Evolutionary conservation across 306 rosid genomes (phyloP).

Genomic region (peach (Prunus persica)): Prunus_persica_NCBIv2 NC_034009.1:41867001-41867500

Average conservation of each 20-base stretch:
- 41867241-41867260: slow-evolving; percentile 27
- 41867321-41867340: slow-evolving; percentile 21
- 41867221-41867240: slow-evolving; percentile 35
- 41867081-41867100: slow-evolving; percentile 16
- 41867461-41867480: slow-evolving; percentile 44
- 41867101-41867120: slow-evolving; percentile 23
- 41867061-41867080: slow-evolving; percentile 29
- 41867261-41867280: slow-evolving; percentile 28
- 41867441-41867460: slow-evolving; percentile 37
- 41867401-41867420: slow-evolving; percentile 32
- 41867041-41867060: slow-evolving; percentile 25
- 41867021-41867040: slow-evolving; percentile 35
- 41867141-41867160: slow-evolving; percentile 27
- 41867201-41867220: slow-evolving; percentile 38
- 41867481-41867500: slow-evolving; percentile 37
- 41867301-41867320: slow-evolving; percentile 25
- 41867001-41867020: slow-evolving; percentile 19
- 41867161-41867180: slow-evolving; percentile 30
- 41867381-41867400: slow-evolving; percentile 32
- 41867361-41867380: slow-evolving; percentile 38
- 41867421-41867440: slow-evolving; percentile 44
- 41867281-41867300: slow-evolving; percentile 48
- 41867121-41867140: slow-evolving; percentile 37
- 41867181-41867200: slow-evolving; percentile 30
- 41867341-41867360: slow-evolving; percentile 28